Evolutionary conservation across 495 filamentous ascomycete genomes (phyloP).

Genomic region (Penicillium maclennaniae): DNA sequence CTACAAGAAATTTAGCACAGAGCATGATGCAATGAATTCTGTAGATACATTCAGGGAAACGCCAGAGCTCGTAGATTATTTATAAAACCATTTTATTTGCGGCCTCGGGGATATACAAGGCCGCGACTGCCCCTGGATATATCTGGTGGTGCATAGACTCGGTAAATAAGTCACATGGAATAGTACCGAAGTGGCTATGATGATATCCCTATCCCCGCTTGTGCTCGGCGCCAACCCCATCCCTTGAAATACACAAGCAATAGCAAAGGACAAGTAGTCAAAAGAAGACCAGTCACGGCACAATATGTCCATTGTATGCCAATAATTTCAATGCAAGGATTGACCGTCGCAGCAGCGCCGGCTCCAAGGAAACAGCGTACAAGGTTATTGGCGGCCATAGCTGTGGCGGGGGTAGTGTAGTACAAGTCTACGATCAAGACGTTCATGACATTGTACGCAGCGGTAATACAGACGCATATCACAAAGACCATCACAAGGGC

Average conservation of each 20-base stretch:
- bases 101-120: no score
- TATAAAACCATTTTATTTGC: no score
- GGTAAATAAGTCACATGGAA: background rate
- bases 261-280: constrained; percentile 13
- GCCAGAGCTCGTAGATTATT: no score
- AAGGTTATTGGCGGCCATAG: constrained; percentile 67
- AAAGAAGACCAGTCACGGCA: constrained; percentile 13
- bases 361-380: constrained; percentile 64
- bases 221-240: constrained; percentile 13
- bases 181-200: background rate
- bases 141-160: background rate
- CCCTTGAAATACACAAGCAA: constrained; percentile 16
- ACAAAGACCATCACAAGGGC: constrained; percentile 52
- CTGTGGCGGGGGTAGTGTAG: constrained; percentile 54
- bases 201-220: background rate
- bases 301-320: constrained; percentile 20
- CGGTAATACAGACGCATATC: constrained; percentile 50
- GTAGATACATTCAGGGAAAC: no score
- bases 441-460: constrained; percentile 45
- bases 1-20: background rate
- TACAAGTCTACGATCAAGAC: constrained; percentile 58
- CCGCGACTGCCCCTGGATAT: background rate
- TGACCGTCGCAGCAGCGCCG: constrained; percentile 53
- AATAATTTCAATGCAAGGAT: constrained; percentile 48
- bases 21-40: background rate